Base-by-base conservation (phyloP, 495 filamentous ascomycete genomes). In the Lasiosphaeria hispida region DNA sequence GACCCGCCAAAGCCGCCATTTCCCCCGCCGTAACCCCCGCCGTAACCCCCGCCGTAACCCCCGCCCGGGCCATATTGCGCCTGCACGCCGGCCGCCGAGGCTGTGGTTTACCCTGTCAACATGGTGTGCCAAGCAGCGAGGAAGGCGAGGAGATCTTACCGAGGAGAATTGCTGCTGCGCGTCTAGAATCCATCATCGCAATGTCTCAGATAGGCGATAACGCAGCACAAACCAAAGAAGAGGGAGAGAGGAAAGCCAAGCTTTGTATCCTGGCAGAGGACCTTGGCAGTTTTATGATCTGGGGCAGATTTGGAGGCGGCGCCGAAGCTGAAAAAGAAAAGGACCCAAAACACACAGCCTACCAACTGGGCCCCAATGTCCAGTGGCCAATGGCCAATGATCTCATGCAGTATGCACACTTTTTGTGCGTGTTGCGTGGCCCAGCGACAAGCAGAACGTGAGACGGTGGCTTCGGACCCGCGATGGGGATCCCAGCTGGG, bases 101-200 rank as follows among this genome's bases (percentile, higher is more conserved):
- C 53, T 60, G 35, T 36, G 35, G 47, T 34, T 34, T 54, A n/a
- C 13, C 18, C 23, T 30, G 39, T 44, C 34, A 37, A 14, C 33
- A 11, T n/a, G 23, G 14, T 7, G 6, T 23, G 42, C 38, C 51
- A 10, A 47, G 3, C 23, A 36, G 7, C 11, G 8, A 35, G 7
- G n/a, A 2, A 36, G 6, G 23, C 7, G 18, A 54, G 5, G 23
- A 48, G 14, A 30, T 10, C 53, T 15, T 45, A 55, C 53, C 53
- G n/a, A 55, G 23, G 18, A 55, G 40, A 3, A 48, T 10, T 18
- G 44, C 18, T 23, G 44, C 44, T 48, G 18, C 44, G 18, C 15
- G 18, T 48, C 33, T 48, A 1, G 44, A 23, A 55, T 14, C 72
- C 72, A 49, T 69, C 72, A 0, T 34, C 14, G 1, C 23, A 30